phyloP scores from a whole-genome alignment of 768 basidiomycete genomes.

The Lactifluus subvellereus region DNA sequence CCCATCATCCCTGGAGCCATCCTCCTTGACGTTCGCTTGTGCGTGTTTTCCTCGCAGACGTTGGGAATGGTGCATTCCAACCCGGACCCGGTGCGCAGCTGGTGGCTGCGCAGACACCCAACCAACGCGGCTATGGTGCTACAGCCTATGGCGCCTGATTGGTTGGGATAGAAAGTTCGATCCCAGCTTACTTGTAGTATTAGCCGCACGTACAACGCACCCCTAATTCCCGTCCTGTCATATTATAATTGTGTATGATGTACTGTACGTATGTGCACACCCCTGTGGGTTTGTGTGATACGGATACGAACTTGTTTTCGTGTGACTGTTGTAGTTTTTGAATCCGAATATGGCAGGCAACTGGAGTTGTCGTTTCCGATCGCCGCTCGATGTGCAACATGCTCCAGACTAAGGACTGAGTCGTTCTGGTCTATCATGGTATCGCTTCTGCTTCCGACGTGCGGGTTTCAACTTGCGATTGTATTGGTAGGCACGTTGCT shows the following conservation, averaged over 20 bases:
- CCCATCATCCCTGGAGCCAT: not conserved
- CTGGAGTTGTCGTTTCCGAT: not conserved
- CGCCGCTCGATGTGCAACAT: not conserved
- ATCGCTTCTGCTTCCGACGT: not conserved
- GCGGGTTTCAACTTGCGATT: not conserved
- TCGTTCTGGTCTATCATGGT: not conserved
- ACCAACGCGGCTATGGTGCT: constrained; percentile 12
- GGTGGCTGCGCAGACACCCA: constrained; percentile 1
- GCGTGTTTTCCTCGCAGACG: constrained; percentile 23
- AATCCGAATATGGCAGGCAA: not conserved
- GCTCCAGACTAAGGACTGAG: not conserved
- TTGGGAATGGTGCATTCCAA: constrained; percentile 30
- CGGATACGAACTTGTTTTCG: not conserved
- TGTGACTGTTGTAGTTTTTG: not conserved
- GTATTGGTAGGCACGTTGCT: not conserved
- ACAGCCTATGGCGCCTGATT: not conserved
- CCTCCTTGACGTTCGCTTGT: not conserved
- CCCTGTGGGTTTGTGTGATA: not conserved
- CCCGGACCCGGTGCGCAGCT: not conserved
- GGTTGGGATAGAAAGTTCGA: not conserved
- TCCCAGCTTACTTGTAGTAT: no score
- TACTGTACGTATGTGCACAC: not conserved
- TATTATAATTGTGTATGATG: not conserved
- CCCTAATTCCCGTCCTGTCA: not conserved
- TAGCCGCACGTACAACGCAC: not conserved